phyloP scores from a whole-genome alignment of 179 eudicot species.

The Sideroxylon spinosum region DNA sequence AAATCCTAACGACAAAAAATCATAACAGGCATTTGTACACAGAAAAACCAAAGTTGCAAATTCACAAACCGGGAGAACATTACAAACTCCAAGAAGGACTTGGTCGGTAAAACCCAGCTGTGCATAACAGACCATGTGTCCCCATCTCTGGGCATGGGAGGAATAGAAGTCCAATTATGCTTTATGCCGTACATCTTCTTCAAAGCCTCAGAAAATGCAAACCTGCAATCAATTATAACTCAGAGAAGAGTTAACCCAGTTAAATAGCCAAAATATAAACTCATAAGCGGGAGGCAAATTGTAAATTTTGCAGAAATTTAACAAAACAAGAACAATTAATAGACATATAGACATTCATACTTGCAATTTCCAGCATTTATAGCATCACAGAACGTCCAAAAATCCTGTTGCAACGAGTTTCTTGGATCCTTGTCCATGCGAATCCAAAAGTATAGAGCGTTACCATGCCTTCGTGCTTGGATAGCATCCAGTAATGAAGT shows the following conservation, averaged over 20 bases:
- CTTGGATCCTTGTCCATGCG: conserved; percentile 81
- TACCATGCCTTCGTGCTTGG: conserved; percentile 61
- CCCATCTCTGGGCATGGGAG: conserved; percentile 71
- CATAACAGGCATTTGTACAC: neutral
- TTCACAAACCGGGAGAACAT: conserved; percentile 75
- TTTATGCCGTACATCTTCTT: conserved; percentile 73
- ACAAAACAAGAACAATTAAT: neutral
- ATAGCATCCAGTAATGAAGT: conserved; percentile 56
- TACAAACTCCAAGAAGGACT: conserved; percentile 78
- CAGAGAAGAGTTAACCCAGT: neutral
- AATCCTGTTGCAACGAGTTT: conserved; percentile 61
- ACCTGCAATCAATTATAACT: conserved; percentile 34
- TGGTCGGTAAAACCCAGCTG: conserved; percentile 87
- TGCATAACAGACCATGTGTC: conserved; percentile 92
- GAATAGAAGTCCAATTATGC: conserved; percentile 42
- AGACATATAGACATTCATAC: conserved; percentile 35
- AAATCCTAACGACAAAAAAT: neutral
- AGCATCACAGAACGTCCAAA: conserved; percentile 95
- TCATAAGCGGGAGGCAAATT: neutral
- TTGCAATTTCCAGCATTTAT: conserved; percentile 93
- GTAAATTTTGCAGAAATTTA: neutral
- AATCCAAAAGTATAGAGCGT: conserved; percentile 78
- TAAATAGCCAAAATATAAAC: conserved; percentile 1
- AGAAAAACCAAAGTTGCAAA: neutral
- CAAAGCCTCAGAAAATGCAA: conserved; percentile 68